Base-by-base conservation (phyloP, 306 rosid species). In the Ormosia semicastrata region DNA sequence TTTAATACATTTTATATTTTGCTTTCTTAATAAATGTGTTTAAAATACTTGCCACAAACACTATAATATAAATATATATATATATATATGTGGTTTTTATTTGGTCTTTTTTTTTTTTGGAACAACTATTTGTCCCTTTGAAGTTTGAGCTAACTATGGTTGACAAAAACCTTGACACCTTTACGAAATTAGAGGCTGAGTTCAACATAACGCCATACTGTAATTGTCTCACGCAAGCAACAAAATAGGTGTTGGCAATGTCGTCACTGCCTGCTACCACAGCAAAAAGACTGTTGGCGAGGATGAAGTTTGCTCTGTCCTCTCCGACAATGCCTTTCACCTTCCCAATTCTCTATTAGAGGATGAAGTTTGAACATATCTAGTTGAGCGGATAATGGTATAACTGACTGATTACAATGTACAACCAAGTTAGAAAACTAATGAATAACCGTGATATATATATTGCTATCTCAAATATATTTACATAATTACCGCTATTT, bases 241-340 rank as follows among this genome's bases (percentile, higher is more conserved):
- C 59, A 46, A 86, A 92, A 65, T 90, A 92, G 2, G 94, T 92
- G 82, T 90, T 92, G 81, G 93, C 97, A 77, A 92, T 88, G 85
- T 92, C 97, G 7, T 92, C 94, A 59, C 94, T 92, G 47, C 97
- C 97, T 0, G 88, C 94, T 49, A 90, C 97, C 66, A 92, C 81
- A 3, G 82, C 43, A 80, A 10, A 84, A 2, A 92, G 43, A 74
- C 87, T 78, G 7, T 89, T 90, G 39, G 71, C 75, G 4, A 92
- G 3, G 33, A 92, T 89, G 84, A 71, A 88, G 6, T 88, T 77
- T 43, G 97, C 64, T 84, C 79, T 86, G 39, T 64, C 54, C 71
- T 86, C 85, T 71, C 95, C 97, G 7, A 88, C 90, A 4, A 57
- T 41, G 30, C 82, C 81, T 36, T 77, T 84, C 53, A 92, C 79